phyloP scores from a whole-genome alignment of 1,284 basidiomycete genomes.

The Schizopora paradoxa region DNA sequence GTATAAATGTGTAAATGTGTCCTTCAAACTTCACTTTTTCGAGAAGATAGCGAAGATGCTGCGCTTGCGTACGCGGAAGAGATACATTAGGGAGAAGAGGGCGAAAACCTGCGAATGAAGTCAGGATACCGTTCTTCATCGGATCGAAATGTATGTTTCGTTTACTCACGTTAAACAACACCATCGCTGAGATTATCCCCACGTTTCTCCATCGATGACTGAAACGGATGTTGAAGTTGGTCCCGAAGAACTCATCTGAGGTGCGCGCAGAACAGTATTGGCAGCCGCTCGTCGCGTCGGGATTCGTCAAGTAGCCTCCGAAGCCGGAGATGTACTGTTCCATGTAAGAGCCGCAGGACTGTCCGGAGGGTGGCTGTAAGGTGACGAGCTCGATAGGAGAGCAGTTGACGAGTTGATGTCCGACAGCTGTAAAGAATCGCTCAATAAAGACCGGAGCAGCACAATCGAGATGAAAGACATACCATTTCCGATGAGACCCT shows the following conservation, averaged over 20 bases:
- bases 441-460: neutral
- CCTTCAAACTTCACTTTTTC: too few species aligned
- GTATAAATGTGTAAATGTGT: neutral
- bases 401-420: constrained; percentile 43
- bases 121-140: neutral
- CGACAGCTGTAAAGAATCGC: constrained; percentile 24
- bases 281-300: constrained; percentile 33
- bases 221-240: constrained; percentile 31
- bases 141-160: neutral
- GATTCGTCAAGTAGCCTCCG: constrained; percentile 68
- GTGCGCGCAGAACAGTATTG: constrained; percentile 30
- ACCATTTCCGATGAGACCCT: constrained; percentile 51
- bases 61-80: constrained; percentile 19
- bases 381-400: constrained; percentile 36
- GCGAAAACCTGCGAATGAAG: constrained; percentile 1
- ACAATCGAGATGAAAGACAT: neutral
- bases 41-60: constrained; percentile 35
- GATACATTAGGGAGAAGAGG: constrained; percentile 6
- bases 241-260: constrained; percentile 11
- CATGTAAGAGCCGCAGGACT: constrained; percentile 60
- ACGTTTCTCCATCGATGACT: constrained; percentile 16
- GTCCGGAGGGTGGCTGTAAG: constrained; percentile 53
- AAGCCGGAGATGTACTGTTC: constrained; percentile 44
- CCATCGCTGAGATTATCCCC: constrained; percentile 10
- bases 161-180: constrained; percentile 15